Percentiles rank a stretch among this genome's conserved stretches.
These are phyloP conservation scores for Graphilbum sp. DNA, from an alignment of 2,329 filamentous ascomycete genomes.

Conservation along the genomic window DNA sequence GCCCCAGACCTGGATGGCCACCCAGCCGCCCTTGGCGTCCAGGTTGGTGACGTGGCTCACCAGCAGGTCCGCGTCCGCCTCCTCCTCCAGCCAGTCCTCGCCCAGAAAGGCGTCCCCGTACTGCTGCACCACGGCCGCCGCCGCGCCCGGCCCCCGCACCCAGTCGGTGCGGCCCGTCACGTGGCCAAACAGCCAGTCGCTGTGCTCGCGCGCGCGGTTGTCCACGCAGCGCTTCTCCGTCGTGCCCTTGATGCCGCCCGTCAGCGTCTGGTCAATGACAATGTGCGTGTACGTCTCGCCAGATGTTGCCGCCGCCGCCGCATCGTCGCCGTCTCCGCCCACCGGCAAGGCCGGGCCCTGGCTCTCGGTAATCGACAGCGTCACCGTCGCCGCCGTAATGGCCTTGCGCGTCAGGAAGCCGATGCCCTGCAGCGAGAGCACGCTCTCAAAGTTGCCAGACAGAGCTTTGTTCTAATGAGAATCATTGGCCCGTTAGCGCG, in stretches of 20 bases:
- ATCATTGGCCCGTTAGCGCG: no score
- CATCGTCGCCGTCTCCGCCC: slow-evolving; percentile 15
- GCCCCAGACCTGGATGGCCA: slow-evolving; percentile 42
- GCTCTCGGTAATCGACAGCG: slow-evolving; percentile 44
- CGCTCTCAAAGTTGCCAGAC: slow-evolving; percentile 51
- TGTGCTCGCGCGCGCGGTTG: slow-evolving; percentile 41
- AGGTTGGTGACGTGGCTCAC: slow-evolving; percentile 43
- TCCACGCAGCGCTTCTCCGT: slow-evolving; percentile 38
- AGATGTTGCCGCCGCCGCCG: slow-evolving; percentile 9
- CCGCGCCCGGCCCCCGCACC: slow-evolving; percentile 14
- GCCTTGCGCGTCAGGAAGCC: slow-evolving; percentile 58
- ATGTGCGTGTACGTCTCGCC: slow-evolving; percentile 36
- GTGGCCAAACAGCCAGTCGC: slow-evolving; percentile 65
- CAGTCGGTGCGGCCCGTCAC: slow-evolving; percentile 45
- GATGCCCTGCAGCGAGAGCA: slow-evolving; percentile 57
- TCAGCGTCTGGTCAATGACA: slow-evolving; percentile 55
- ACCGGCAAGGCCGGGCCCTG: slow-evolving; percentile 22
- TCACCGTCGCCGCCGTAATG: slow-evolving; percentile 52
- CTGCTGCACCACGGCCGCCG: slow-evolving; percentile 35
- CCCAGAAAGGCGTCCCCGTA: slow-evolving; percentile 30
- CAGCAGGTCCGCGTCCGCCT: slow-evolving; percentile 46
- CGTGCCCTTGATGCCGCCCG: slow-evolving; percentile 53
- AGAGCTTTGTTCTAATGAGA: slow-evolving; percentile 66
- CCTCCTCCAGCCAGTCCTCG: slow-evolving; percentile 35
- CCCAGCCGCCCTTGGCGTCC: slow-evolving; percentile 34